These are phyloP conservation scores for Ustilago shanxiensis DNA, from an alignment of 1,284 basidiomycete species.

Conservation along the genomic window DNA sequence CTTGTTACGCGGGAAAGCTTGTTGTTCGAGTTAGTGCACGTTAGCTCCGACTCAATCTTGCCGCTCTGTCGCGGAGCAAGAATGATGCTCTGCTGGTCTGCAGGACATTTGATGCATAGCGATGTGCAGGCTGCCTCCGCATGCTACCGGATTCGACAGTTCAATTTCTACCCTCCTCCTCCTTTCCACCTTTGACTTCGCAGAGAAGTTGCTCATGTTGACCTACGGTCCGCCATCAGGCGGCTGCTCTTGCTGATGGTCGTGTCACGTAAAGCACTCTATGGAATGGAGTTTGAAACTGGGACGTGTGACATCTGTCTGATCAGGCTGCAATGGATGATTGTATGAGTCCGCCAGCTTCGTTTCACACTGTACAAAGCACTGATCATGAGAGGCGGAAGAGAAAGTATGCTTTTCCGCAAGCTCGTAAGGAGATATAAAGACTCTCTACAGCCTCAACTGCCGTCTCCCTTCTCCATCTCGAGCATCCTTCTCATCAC, in stretches of 20 bases:
- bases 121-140: not conserved
- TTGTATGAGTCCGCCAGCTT: too few species aligned
- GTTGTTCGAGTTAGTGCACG: not conserved
- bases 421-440: not conserved
- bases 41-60: too few species aligned
- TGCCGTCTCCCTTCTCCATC: not conserved
- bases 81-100: not conserved
- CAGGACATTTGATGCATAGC: not conserved
- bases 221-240: not conserved
- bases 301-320: not conserved
- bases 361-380: too few species aligned
- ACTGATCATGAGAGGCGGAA: too few species aligned
- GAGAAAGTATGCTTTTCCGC: not conserved
- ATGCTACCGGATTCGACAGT: not conserved
- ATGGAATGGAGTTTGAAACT: too few species aligned
- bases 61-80: not conserved
- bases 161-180: not conserved
- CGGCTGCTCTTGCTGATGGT: not conserved
- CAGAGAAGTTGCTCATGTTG: too few species aligned
- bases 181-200: not conserved
- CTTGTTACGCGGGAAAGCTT: not conserved
- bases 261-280: not conserved
- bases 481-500: not conserved
- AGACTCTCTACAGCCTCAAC: not conserved
- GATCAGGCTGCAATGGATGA: conserved; percentile 1